A percentile compares a stretch with the other conserved stretches of the same genome.
Evolutionary conservation across 345 rosid genomes (phyloP).

Genomic region (Corchorus capsularis): DNA sequence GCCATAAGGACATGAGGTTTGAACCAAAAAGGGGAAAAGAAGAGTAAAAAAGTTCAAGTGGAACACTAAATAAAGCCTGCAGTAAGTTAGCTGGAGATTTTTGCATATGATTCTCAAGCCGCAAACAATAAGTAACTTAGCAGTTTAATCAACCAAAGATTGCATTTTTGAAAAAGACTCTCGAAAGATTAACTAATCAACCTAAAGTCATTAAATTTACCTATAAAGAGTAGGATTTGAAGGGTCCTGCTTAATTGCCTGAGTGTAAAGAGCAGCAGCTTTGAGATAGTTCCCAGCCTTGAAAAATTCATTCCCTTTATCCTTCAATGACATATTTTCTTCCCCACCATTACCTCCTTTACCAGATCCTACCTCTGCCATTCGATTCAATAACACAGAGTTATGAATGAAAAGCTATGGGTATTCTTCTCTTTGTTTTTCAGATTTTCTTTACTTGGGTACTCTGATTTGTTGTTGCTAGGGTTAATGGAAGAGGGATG

Average conservation of each 20-base stretch:
- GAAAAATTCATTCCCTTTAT: conserved; percentile 91
- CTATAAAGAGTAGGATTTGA: conserved; percentile 89
- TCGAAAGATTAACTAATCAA: background rate
- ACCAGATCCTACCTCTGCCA: conserved; percentile 54
- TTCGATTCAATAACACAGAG: conserved; percentile 7
- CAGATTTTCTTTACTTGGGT: background rate
- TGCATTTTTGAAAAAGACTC: conserved; percentile 12
- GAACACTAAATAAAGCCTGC: background rate
- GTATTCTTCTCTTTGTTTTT: no score
- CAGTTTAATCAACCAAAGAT: conserved; percentile 18
- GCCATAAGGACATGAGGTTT: background rate
- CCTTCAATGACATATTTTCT: conserved; percentile 64
- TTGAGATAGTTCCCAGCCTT: conserved; percentile 94
- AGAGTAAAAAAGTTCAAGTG: background rate
- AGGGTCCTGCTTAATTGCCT: conserved; percentile 94
- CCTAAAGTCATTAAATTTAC: conserved; percentile 27
- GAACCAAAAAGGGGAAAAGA: background rate
- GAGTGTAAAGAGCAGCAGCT: conserved; percentile 99
- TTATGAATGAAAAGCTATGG: background rate
- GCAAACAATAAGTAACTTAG: background rate
- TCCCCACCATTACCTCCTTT: conserved; percentile 33
- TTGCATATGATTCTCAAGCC: background rate
- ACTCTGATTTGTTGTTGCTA: background rate
- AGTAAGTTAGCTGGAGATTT: background rate
- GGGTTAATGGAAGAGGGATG: conserved; percentile 11